A percentile compares a stretch with the other conserved stretches of the same genome.
These are phyloP conservation scores for Ophiostoma pallidulum DNA, from an alignment of 2,329 filamentous ascomycete species.

Conservation along the genomic window DNA sequence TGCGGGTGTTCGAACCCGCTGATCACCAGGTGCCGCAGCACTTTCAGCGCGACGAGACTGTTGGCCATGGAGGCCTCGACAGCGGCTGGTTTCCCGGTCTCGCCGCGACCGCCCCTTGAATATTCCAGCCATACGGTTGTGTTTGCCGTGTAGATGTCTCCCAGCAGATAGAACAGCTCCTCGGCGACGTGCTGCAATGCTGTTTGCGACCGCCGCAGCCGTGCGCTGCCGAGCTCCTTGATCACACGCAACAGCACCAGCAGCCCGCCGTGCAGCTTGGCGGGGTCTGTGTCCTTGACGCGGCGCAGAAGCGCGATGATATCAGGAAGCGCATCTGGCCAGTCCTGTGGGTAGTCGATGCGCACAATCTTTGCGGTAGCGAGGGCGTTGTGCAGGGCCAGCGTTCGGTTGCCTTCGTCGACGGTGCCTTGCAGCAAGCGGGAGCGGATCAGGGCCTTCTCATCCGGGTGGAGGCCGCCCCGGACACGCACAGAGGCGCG, in stretches of 20 bases:
- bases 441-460: slow-evolving; percentile 68
- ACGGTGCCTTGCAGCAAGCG: slow-evolving; percentile 68
- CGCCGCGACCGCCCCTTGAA: slow-evolving; percentile 22
- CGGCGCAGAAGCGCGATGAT: slow-evolving; percentile 56
- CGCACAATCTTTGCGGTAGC: slow-evolving; percentile 80
- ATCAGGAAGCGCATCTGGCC: slow-evolving; percentile 55
- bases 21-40: slow-evolving; percentile 68
- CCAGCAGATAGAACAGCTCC: slow-evolving; percentile 73
- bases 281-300: slow-evolving; percentile 46
- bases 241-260: slow-evolving; percentile 74
- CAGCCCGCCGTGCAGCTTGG: slow-evolving; percentile 62
- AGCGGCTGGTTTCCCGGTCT: slow-evolving; percentile 38
- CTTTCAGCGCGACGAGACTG: slow-evolving; percentile 70
- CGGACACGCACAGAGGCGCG: slow-evolving; percentile 46
- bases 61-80: slow-evolving; percentile 58
- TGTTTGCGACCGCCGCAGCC: slow-evolving; percentile 63
- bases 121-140: slow-evolving; percentile 59
- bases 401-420: slow-evolving; percentile 61
- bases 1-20: slow-evolving; percentile 78
- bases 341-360: slow-evolving; percentile 81
- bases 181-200: slow-evolving; percentile 70
- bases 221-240: slow-evolving; percentile 79
- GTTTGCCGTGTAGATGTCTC: slow-evolving; percentile 67
- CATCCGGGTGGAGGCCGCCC: slow-evolving; percentile 61
- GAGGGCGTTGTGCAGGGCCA: slow-evolving; percentile 82